phyloP scores from a whole-genome alignment of 2,329 filamentous ascomycete genomes.

The Penicillium sp. region DNA sequence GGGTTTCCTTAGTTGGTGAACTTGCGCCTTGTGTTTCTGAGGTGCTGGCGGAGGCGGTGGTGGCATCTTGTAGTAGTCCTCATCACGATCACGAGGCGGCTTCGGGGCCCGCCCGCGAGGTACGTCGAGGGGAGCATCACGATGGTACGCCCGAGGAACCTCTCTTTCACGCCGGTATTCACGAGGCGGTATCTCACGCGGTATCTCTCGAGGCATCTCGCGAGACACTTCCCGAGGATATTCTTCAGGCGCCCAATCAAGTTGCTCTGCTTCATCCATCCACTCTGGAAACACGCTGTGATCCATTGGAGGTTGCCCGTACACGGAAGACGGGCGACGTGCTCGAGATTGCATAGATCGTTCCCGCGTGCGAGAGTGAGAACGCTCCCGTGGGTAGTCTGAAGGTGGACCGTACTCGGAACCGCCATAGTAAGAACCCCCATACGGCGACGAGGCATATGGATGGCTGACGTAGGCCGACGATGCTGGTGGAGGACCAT shows the following conservation, averaged over 20 bases:
- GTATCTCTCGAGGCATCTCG: not conserved
- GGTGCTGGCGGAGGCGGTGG: conserved; percentile 44
- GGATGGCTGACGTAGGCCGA: conserved; percentile 41
- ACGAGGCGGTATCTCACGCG: not conserved
- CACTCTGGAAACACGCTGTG: conserved; percentile 33
- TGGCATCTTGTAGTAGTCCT: conserved; percentile 50
- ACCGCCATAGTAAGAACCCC: conserved; percentile 34
- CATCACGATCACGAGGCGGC: conserved; percentile 42
- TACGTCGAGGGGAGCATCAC: conserved; percentile 13
- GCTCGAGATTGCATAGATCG: conserved; percentile 27
- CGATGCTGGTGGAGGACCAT: conserved; percentile 43
- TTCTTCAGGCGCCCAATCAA: conserved; percentile 26
- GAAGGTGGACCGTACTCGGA: conserved; percentile 32
- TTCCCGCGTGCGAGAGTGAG: conserved; percentile 41
- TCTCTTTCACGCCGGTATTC: not conserved
- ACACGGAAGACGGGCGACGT: conserved; percentile 41
- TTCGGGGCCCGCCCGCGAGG: conserved; percentile 35
- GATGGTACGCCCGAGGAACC: not conserved
- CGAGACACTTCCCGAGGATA: conserved; percentile 31
- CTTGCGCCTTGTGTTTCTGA: conserved; percentile 35
- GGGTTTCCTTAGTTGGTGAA: conserved; percentile 42
- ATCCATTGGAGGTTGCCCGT: conserved; percentile 41
- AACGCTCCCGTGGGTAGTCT: conserved; percentile 39
- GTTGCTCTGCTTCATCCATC: conserved; percentile 36
- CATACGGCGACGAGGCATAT: conserved; percentile 41